A percentile compares a stretch with the other conserved stretches of the same genome.
Evolutionary conservation across 129 eudicot species (phyloP).

Genomic region (Apium graveolens): DNA sequence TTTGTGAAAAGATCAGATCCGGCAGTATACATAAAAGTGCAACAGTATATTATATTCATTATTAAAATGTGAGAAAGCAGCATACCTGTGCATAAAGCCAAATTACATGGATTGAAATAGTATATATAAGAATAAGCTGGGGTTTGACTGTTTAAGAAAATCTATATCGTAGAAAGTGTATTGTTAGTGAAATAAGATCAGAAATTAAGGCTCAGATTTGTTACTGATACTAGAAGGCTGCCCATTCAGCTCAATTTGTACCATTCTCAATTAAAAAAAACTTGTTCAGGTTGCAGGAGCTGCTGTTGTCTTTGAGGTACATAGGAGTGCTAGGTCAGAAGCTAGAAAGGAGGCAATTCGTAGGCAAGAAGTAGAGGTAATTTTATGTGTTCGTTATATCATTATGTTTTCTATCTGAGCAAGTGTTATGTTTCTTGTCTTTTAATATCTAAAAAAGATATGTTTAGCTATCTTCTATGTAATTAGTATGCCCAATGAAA

Average conservation of each 20-base stretch:
- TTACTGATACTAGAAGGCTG: not conserved
- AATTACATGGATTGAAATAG: not conserved
- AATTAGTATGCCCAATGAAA: not conserved
- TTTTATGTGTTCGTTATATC: not conserved
- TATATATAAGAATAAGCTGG: not conserved
- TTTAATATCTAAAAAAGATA: not conserved
- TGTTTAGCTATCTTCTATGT: not conserved
- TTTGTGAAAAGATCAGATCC: not conserved
- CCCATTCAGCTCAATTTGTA: not conserved
- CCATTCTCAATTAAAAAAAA: not conserved
- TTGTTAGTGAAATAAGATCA: not conserved
- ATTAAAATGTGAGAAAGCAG: not conserved
- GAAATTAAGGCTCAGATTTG: not conserved
- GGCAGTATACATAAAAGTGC: not conserved
- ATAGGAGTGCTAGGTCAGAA: conserved; percentile 75
- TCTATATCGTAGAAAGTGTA: not conserved
- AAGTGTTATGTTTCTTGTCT: not conserved
- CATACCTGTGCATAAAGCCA: not conserved
- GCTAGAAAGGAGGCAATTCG: conserved; percentile 86
- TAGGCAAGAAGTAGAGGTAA: conserved; percentile 71
- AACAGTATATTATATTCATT: not conserved
- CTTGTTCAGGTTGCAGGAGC: conserved; percentile 63
- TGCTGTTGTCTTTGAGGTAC: conserved; percentile 70
- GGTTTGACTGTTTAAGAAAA: not conserved
- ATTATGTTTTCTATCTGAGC: not conserved